These are phyloP conservation scores for Theileria annulata DNA, from an alignment of 169 alveolate species.

Conservation along the genomic window DNA sequence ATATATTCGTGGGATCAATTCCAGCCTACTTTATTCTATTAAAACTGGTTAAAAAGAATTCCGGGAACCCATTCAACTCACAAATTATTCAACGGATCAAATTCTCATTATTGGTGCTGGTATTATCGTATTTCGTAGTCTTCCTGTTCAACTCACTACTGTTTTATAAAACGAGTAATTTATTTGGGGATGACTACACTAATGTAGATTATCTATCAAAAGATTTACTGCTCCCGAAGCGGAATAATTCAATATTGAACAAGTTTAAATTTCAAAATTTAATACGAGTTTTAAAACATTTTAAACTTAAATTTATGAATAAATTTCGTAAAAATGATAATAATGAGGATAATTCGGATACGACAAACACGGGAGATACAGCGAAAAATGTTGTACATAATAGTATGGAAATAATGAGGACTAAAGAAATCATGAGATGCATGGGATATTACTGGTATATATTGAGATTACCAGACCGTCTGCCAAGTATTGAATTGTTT, in stretches of 20 bases:
- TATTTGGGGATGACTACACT: conserved; percentile 14
- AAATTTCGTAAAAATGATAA: too few relatives aligned
- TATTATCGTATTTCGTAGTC: neutral
- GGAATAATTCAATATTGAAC: neutral
- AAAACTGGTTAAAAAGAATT: conserved; percentile 1
- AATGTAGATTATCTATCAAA: neutral
- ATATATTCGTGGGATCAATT: conserved; percentile 42
- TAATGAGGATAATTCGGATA: too few relatives aligned
- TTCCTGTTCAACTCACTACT: conserved; percentile 13
- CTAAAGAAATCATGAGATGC: neutral
- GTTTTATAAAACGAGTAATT: neutral
- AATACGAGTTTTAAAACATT: too few relatives aligned
- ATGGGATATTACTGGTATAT: conserved; percentile 35
- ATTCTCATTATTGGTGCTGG: conserved; percentile 28
- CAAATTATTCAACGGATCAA: conserved; percentile 5
- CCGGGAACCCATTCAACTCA: conserved; percentile 3
- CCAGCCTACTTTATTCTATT: conserved; percentile 39
- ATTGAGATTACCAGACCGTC: conserved; percentile 27
- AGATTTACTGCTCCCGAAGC: neutral
- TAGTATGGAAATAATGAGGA: neutral
- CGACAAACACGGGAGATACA: neutral
- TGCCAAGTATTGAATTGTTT: conserved; percentile 33
- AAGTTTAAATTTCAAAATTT: too few relatives aligned
- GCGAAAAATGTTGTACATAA: neutral
- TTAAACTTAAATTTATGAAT: too few relatives aligned